phyloP scores from a whole-genome alignment of 2,329 filamentous ascomycete genomes.

The Rutstroemia sp. region DNA sequence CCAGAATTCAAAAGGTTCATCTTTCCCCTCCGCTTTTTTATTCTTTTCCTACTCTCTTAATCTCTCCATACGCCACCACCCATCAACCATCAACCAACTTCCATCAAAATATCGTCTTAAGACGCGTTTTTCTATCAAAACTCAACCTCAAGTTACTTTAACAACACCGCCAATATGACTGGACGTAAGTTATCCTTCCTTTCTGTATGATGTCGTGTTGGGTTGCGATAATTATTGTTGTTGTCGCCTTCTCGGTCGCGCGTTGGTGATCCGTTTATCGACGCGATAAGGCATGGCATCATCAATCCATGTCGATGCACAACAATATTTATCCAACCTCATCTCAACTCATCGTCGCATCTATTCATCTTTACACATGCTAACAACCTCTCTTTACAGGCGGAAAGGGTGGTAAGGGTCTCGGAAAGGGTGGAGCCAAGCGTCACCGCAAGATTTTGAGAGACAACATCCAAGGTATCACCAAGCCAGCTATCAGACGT shows the following conservation, averaged over 20 bases:
- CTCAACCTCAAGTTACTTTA: constrained; percentile 19
- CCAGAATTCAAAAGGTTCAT: not conserved
- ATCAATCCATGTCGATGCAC: not conserved
- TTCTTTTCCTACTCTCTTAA: constrained; percentile 6
- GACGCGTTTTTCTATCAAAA: constrained; percentile 12
- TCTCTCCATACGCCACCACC: not conserved
- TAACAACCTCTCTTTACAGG: constrained; percentile 25
- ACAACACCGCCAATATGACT: constrained; percentile 42
- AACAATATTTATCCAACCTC: not conserved
- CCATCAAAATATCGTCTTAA: constrained; percentile 13
- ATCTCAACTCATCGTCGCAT: not conserved
- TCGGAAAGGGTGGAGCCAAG: constrained; percentile 98
- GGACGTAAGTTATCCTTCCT: constrained; percentile 43
- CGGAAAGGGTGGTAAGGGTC: constrained; percentile 76
- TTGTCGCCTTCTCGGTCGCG: constrained; percentile 6
- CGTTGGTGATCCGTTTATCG: not conserved
- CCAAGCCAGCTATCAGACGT: constrained; percentile 97
- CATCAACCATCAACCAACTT: constrained; percentile 2
- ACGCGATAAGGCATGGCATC: constrained; percentile 7
- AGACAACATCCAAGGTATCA: constrained; percentile 99
- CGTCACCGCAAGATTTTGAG: constrained; percentile 98
- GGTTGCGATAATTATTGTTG: constrained; percentile 68
- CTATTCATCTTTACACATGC: constrained; percentile 4
- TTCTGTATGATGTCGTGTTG: constrained; percentile 38
- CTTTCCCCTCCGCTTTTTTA: not conserved